These are phyloP conservation scores for Cubamyces lactineus DNA, from an alignment of 768 basidiomycete genomes.

Conservation along the genomic window DNA sequence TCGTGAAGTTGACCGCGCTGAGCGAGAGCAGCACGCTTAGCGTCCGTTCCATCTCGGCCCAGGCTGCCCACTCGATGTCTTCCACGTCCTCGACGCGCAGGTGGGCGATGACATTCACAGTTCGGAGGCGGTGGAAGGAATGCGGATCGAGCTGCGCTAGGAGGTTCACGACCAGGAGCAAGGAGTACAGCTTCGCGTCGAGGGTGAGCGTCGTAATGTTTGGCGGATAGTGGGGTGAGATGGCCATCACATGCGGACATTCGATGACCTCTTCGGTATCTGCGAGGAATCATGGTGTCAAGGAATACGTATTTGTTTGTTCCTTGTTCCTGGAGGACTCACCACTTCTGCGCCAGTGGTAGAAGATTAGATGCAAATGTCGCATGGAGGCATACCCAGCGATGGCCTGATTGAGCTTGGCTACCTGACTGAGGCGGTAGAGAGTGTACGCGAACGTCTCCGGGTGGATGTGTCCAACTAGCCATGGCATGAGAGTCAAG, in stretches of 20 bases:
- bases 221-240: conserved; percentile 8
- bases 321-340: too few species aligned
- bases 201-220: conserved; percentile 19
- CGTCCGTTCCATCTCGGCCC: conserved; percentile 21
- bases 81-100: conserved; percentile 8
- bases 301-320: too few species aligned
- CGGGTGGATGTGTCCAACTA: conserved; percentile 12
- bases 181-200: conserved; percentile 19
- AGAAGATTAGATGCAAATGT: conserved; percentile 20
- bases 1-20: conserved; percentile 12
- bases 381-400: conserved; percentile 5
- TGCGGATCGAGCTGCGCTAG: conserved; percentile 16
- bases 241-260: conserved; percentile 9
- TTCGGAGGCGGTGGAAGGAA: conserved; percentile 10
- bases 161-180: conserved; percentile 15
- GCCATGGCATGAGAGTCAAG: conserved; percentile 21
- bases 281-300: not conserved
- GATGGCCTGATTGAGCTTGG: conserved; percentile 17
- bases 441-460: conserved; percentile 17
- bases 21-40: conserved; percentile 21
- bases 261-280: conserved; percentile 11
- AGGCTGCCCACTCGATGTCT: not conserved
- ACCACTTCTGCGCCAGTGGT: conserved; percentile 21
- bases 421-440: conserved; percentile 20
- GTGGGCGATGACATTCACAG: conserved; percentile 19